Evolutionary conservation across 371 early-diverging fungal species (phyloP).

Genomic region (Mucor indicus): DNA sequence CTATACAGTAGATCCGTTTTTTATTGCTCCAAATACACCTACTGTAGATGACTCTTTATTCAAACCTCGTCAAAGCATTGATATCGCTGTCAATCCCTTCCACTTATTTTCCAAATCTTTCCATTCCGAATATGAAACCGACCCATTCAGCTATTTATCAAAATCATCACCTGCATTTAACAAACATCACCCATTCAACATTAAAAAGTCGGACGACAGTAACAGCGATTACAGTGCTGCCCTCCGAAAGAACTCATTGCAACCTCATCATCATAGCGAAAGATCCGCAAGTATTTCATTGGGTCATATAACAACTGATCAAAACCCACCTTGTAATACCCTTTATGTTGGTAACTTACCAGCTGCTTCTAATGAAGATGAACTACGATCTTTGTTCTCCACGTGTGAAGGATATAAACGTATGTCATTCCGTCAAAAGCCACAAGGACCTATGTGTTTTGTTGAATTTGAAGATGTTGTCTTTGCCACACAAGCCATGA

Average conservation of each 20-base stretch:
- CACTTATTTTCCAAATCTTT: constrained; percentile 9
- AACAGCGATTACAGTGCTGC: neutral
- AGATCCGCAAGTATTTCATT: constrained; percentile 1
- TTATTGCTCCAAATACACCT: constrained; percentile 14
- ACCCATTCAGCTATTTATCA: constrained; percentile 15
- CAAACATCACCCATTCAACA: constrained; percentile 1
- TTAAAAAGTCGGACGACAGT: too few species aligned
- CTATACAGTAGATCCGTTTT: constrained; percentile 52
- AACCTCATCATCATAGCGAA: constrained; percentile 1
- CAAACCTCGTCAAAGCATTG: constrained; percentile 14
- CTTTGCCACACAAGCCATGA: constrained; percentile 85
- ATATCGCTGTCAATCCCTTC: neutral
- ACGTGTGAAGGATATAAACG: constrained; percentile 82
- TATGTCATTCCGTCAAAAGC: constrained; percentile 82
- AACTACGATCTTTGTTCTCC: constrained; percentile 79
- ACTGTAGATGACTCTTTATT: constrained; percentile 30
- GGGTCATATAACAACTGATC: constrained; percentile 45
- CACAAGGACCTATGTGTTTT: constrained; percentile 92
- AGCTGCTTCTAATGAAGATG: constrained; percentile 80
- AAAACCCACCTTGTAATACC: constrained; percentile 96
- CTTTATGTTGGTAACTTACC: constrained; percentile 94
- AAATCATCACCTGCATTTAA: constrained; percentile 18
- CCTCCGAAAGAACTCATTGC: constrained; percentile 6
- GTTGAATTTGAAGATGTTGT: constrained; percentile 90
- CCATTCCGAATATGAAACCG: constrained; percentile 5